Evolutionary conservation across 495 filamentous ascomycete genomes (phyloP).

Genomic region (Neurospora terricola): DNA sequence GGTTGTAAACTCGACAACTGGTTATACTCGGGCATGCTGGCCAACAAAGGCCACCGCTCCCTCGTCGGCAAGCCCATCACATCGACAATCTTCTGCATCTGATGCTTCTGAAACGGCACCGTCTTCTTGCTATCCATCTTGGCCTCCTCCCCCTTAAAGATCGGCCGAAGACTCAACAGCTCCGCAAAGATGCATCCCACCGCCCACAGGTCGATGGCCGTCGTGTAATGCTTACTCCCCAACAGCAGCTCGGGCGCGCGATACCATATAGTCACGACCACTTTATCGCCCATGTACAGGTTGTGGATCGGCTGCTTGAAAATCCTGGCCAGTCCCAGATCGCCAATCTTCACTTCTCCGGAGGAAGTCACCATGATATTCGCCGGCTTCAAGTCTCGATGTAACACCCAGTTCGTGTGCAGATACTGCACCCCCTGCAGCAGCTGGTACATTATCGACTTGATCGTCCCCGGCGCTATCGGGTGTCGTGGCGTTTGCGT

Average conservation of each 20-base stretch:
- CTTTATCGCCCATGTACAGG: constrained; percentile 90
- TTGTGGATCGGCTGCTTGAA: constrained; percentile 90
- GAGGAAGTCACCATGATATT: constrained; percentile 96
- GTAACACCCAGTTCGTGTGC: constrained; percentile 93
- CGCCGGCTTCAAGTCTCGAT: constrained; percentile 92
- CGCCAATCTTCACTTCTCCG: constrained; percentile 87
- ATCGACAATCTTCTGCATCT: constrained; percentile 98
- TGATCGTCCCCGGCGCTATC: constrained; percentile 80
- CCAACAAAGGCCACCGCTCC: constrained; percentile 77
- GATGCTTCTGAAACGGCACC: constrained; percentile 93
- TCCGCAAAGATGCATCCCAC: constrained; percentile 98
- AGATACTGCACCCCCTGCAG: constrained; percentile 90
- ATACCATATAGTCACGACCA: constrained; percentile 99
- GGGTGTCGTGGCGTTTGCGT: constrained; percentile 76
- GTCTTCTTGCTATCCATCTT: constrained; percentile 98
- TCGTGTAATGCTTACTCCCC: constrained; percentile 86
- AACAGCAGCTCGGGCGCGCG: constrained; percentile 90
- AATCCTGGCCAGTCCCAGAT: constrained; percentile 81
- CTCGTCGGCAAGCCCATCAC: constrained; percentile 85
- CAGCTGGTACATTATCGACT: constrained; percentile 88
- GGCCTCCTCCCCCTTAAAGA: constrained; percentile 97
- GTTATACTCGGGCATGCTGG: constrained; percentile 69
- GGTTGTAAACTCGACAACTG: constrained; percentile 59
- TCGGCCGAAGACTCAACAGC: constrained; percentile 78
- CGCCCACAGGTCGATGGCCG: constrained; percentile 94